Percentiles rank a stretch among this genome's conserved stretches.
phyloP scores from a whole-genome alignment of 495 filamentous ascomycete genomes.

The Usnea hakonensis region DNA sequence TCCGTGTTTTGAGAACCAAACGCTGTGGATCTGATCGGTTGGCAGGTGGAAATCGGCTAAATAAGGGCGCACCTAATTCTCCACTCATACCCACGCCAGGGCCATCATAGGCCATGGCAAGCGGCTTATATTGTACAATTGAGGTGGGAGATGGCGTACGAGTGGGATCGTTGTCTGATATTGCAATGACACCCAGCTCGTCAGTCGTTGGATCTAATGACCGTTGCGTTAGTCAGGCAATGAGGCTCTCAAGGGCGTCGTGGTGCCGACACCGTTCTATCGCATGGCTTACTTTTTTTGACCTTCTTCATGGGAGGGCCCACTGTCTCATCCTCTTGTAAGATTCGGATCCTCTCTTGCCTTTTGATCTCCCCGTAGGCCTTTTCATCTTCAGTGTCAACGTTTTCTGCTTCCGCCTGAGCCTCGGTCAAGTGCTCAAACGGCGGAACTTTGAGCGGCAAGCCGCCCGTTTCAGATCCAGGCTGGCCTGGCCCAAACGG shows the following conservation, averaged over 20 bases:
- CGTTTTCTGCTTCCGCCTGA: slow-evolving; percentile 74
- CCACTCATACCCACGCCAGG: slow-evolving; percentile 15
- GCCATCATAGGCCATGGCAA: slow-evolving; percentile 35
- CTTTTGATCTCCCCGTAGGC: slow-evolving; percentile 82
- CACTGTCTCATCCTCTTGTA: slow-evolving; percentile 56
- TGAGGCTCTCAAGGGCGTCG: background rate
- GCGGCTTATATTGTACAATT: slow-evolving; percentile 13
- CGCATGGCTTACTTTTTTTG: slow-evolving; percentile 40
- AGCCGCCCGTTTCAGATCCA: slow-evolving; percentile 50
- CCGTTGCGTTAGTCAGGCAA: background rate
- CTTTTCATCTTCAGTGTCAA: slow-evolving; percentile 79
- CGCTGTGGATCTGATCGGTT: slow-evolving; percentile 25
- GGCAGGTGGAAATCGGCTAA: slow-evolving; percentile 29
- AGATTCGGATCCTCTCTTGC: slow-evolving; percentile 70
- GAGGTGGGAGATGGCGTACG: slow-evolving; percentile 19
- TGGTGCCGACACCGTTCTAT: slow-evolving; percentile 27
- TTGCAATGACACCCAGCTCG: slow-evolving; percentile 15
- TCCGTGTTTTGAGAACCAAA: slow-evolving; percentile 42
- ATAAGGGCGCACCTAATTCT: slow-evolving; percentile 30
- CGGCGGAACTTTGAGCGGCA: slow-evolving; percentile 71
- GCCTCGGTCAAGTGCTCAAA: slow-evolving; percentile 71
- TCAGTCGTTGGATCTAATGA: slow-evolving; percentile 12
- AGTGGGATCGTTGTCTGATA: slow-evolving; percentile 19
- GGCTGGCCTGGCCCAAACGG: slow-evolving; percentile 69
- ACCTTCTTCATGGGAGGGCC: slow-evolving; percentile 49